phyloP scores from a whole-genome alignment of 2,329 filamentous ascomycete species.

The Diplodia mutila region DNA sequence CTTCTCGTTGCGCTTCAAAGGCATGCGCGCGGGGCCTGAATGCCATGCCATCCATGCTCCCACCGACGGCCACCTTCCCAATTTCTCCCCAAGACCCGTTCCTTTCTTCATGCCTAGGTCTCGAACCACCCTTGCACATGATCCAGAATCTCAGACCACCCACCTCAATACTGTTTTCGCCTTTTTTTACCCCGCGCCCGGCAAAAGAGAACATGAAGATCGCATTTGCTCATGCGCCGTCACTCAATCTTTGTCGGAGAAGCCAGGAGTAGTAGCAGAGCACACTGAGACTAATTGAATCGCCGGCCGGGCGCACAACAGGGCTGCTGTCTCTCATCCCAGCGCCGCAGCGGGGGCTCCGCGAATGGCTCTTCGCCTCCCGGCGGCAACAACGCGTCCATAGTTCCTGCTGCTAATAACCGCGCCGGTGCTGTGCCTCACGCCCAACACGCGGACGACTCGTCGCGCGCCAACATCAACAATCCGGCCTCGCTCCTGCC shows the following conservation, averaged over 20 bases:
- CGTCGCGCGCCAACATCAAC: conserved; percentile 24
- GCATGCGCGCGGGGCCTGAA: neutral
- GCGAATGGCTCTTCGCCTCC: conserved; percentile 1
- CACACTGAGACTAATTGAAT: neutral
- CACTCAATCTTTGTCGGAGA: too few relatives aligned
- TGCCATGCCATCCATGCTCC: too few relatives aligned
- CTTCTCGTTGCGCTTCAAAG: conserved; percentile 7
- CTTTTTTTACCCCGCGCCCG: neutral
- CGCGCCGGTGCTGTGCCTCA: neutral
- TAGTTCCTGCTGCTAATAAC: neutral
- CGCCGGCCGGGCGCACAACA: neutral
- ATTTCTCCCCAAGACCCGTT: neutral
- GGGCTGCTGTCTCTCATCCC: conserved; percentile 22
- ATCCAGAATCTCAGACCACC: neutral
- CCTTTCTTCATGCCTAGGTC: neutral
- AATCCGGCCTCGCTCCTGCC: conserved; percentile 2
- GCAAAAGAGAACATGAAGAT: neutral
- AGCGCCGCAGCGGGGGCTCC: neutral
- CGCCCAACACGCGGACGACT: neutral
- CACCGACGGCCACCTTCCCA: conserved; percentile 17
- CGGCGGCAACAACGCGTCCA: neutral
- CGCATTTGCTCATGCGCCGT: neutral
- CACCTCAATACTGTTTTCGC: neutral
- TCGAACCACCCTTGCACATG: neutral
- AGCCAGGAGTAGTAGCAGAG: too few relatives aligned